Evolutionary conservation across 2,329 filamentous ascomycete genomes (phyloP).

Genomic region (Venturiaceae sp.): DNA sequence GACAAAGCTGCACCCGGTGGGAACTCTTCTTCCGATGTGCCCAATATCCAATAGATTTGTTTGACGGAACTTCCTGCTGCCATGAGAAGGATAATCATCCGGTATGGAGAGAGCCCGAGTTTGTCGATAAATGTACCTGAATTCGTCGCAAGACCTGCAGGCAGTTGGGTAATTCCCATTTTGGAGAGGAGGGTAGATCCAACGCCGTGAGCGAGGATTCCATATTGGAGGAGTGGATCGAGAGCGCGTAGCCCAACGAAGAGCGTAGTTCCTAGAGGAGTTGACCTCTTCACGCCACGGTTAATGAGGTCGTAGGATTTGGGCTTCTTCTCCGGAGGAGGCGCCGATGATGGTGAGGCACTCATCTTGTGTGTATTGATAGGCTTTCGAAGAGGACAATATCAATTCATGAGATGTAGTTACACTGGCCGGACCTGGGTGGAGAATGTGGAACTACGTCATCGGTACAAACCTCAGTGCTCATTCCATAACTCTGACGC

Average conservation of each 20-base stretch:
- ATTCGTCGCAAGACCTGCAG: constrained; percentile 28
- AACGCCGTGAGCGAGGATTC: constrained; percentile 33
- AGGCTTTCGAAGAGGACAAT: too few relatives aligned
- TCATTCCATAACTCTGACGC: too few relatives aligned
- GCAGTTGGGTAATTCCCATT: constrained; percentile 34
- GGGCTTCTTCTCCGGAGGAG: neutral
- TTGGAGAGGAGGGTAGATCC: constrained; percentile 33
- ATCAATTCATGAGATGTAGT: too few relatives aligned
- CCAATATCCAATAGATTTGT: constrained; percentile 45
- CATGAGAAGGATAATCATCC: constrained; percentile 44
- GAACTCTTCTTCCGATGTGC: constrained; percentile 42
- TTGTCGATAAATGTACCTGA: constrained; percentile 31
- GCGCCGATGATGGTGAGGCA: neutral
- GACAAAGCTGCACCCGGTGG: constrained; percentile 29
- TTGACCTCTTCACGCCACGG: constrained; percentile 30
- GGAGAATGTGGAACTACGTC: too few relatives aligned
- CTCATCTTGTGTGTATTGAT: neutral
- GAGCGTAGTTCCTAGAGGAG: constrained; percentile 25
- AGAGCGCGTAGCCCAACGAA: constrained; percentile 38
- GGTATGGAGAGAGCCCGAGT: constrained; percentile 40
- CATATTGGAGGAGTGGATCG: constrained; percentile 39
- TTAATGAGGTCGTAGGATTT: constrained; percentile 22
- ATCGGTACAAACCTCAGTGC: too few relatives aligned
- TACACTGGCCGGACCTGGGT: too few relatives aligned
- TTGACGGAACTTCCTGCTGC: constrained; percentile 42